These are phyloP conservation scores for Silene latifolia DNA, from an alignment of 148 eudicot species.

Conservation along the genomic window DNA sequence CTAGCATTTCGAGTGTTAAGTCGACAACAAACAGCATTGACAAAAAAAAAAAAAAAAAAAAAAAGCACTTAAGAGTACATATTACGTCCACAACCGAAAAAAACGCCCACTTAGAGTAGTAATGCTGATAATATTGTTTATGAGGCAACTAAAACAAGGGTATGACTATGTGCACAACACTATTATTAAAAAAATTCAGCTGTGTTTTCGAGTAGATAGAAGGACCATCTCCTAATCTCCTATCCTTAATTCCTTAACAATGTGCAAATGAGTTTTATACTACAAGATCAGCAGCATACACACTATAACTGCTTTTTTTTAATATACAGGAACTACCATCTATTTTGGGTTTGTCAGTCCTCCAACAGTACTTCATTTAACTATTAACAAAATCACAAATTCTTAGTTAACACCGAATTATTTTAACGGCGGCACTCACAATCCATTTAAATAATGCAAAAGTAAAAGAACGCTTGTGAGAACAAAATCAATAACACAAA, in stretches of 20 bases:
- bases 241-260: background rate
- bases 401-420: too few relatives aligned
- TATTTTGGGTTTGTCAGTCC: slow-evolving; percentile 13
- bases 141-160: slow-evolving; percentile 10
- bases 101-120: background rate
- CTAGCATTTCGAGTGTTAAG: background rate
- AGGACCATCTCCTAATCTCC: slow-evolving; percentile 8
- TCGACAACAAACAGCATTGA: too few relatives aligned
- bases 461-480: too few relatives aligned
- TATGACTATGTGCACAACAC: background rate
- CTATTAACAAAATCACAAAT: background rate
- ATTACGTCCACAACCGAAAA: background rate
- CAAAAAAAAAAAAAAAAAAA: too few relatives aligned
- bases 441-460: too few relatives aligned
- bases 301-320: background rate
- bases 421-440: too few relatives aligned
- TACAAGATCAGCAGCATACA: slow-evolving; percentile 3
- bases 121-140: background rate
- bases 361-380: slow-evolving; percentile 2
- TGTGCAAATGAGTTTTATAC: slow-evolving; percentile 2
- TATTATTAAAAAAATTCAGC: background rate
- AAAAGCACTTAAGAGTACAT: too few relatives aligned
- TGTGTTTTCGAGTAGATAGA: background rate
- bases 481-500: too few relatives aligned
- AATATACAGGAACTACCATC: slow-evolving; percentile 7